Evolutionary conservation across 78 protist genomes (phyloP).

Genomic region (Parvularia atlantis): DNA sequence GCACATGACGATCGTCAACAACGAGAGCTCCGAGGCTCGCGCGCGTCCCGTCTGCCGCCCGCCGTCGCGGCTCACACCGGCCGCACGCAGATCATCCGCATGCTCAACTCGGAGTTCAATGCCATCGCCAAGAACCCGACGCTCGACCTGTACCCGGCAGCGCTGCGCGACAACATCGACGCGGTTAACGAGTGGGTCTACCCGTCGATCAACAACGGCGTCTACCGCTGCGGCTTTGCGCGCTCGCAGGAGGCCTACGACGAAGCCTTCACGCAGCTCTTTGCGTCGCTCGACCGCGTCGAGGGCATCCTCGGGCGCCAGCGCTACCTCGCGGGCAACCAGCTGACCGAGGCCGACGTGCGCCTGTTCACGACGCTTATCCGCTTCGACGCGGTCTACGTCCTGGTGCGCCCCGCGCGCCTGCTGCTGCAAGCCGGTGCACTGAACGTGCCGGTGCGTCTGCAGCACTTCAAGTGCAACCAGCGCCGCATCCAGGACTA

Average conservation of each 20-base stretch:
- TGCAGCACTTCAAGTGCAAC: slow-evolving; percentile 70
- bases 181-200: slow-evolving; percentile 54
- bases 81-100: slow-evolving; percentile 66
- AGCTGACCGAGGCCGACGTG: slow-evolving; percentile 76
- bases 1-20: slow-evolving; percentile 61
- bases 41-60: not conserved
- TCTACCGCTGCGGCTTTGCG: slow-evolving; percentile 76
- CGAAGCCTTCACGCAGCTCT: slow-evolving; percentile 39
- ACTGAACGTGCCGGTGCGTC: no score
- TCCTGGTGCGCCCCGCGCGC: no score
- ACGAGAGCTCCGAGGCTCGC: slow-evolving; percentile 74
- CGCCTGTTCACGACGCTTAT: slow-evolving; percentile 71
- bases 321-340: slow-evolving; percentile 42
- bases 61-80: not conserved
- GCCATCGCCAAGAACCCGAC: slow-evolving; percentile 34
- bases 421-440: no score
- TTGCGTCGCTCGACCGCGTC: slow-evolving; percentile 43
- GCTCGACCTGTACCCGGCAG: slow-evolving; percentile 61
- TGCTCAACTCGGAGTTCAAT: slow-evolving; percentile 63
- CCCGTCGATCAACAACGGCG: slow-evolving; percentile 69
- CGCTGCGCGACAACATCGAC: slow-evolving; percentile 23
- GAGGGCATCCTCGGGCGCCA: slow-evolving; percentile 47
- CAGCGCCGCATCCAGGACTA: slow-evolving; percentile 45
- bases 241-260: slow-evolving; percentile 48
- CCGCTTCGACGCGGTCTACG: slow-evolving; percentile 79